phyloP scores from a whole-genome alignment of 805 yeast species.

The Komagataella pastoris region DNA sequence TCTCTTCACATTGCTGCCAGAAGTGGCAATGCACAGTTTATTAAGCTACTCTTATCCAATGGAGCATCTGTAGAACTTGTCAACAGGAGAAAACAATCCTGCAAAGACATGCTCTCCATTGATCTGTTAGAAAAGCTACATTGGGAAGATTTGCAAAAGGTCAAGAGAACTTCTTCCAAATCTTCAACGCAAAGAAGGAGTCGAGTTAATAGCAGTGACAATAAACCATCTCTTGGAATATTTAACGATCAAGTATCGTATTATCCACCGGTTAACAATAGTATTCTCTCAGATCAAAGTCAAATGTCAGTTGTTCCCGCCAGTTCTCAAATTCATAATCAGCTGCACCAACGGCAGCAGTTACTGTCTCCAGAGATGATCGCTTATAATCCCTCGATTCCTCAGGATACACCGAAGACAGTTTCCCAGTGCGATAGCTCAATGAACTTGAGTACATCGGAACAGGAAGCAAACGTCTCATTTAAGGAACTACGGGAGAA shows the following conservation, averaged over 20 bases:
- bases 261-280: not conserved
- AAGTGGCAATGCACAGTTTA: conserved; percentile 31
- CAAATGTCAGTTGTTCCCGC: not conserved
- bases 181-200: not conserved
- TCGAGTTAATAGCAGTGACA: not conserved
- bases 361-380: not conserved
- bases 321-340: not conserved
- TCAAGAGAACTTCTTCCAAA: not conserved
- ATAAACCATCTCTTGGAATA: not conserved
- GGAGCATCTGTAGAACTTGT: conserved; percentile 24
- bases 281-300: not conserved
- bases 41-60: conserved; percentile 27
- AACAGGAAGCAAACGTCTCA: not conserved
- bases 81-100: conserved; percentile 2
- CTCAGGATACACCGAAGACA: not conserved
- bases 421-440: not conserved
- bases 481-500: not conserved
- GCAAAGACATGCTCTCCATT: conserved; percentile 5
- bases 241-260: not conserved
- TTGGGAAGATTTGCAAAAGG: conserved; percentile 1
- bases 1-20: conserved; percentile 69
- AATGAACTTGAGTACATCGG: not conserved
- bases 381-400: not conserved
- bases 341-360: not conserved
- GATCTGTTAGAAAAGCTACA: conserved; percentile 7